A percentile compares a stretch with the other conserved stretches of the same genome.
These are phyloP conservation scores for Nannochloropsis oceanica DNA, from an alignment of 108 stramenopile species.

Conservation along the genomic window DNA sequence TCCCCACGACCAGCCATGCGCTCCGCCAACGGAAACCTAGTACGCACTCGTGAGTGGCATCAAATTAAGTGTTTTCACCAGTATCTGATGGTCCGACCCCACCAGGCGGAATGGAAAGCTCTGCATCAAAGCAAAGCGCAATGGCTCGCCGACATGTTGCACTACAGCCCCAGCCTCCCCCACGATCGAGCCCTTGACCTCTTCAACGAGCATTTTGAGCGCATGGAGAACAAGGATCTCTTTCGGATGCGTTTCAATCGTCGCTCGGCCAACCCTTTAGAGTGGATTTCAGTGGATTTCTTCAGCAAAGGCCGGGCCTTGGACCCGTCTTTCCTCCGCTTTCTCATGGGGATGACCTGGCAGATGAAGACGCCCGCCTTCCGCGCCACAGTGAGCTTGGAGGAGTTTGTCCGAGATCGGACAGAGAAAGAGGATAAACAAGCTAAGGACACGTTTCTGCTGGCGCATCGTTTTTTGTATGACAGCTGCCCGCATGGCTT, in stretches of 20 bases:
- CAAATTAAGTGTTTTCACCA: not conserved
- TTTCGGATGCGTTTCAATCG: not conserved
- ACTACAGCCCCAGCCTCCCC: not conserved
- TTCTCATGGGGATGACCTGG: not conserved
- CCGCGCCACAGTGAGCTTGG: not conserved
- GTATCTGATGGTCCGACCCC: not conserved
- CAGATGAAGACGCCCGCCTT: not conserved
- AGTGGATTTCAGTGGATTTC: not conserved
- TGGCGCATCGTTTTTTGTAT: not conserved
- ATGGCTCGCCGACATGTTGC: not conserved
- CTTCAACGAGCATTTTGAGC: not conserved
- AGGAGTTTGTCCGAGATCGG: not conserved
- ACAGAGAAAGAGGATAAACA: not conserved
- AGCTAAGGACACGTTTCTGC: not conserved
- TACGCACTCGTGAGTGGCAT: not conserved
- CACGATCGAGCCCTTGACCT: not conserved
- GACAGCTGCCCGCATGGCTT: not conserved
- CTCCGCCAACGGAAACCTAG: not conserved
- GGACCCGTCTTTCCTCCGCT: not conserved
- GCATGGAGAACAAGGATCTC: not conserved
- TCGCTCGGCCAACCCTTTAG: not conserved
- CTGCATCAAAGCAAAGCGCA: not conserved
- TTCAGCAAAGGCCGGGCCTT: not conserved
- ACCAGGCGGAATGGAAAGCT: not conserved
- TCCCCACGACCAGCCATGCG: not conserved